A percentile compares a stretch with the other conserved stretches of the same genome.
phyloP scores from a whole-genome alignment of 2,329 filamentous ascomycete genomes.

The Aspergillus brasiliensis region DNA sequence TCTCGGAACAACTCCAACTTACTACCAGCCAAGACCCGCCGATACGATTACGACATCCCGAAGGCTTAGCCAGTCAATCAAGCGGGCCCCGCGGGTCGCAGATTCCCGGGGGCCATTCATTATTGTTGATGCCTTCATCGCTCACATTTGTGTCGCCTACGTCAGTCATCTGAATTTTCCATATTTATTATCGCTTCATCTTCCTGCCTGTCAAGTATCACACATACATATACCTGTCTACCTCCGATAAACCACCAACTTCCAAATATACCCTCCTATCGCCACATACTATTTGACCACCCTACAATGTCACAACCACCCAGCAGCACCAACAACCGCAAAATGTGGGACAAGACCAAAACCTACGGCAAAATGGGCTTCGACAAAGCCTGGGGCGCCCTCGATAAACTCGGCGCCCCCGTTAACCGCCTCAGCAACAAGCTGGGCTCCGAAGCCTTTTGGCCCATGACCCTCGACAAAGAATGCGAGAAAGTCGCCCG shows the following conservation, averaged over 20 bases:
- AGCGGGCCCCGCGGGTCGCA: background rate
- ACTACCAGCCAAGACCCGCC: too few species aligned
- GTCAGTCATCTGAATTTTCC: background rate
- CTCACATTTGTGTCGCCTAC: background rate
- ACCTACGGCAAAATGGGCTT: slow-evolving; percentile 63
- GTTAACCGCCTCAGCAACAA: slow-evolving; percentile 81
- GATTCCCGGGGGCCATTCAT: too few species aligned
- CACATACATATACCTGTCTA: background rate
- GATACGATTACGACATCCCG: background rate
- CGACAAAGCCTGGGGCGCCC: slow-evolving; percentile 68
- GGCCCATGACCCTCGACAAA: slow-evolving; percentile 80
- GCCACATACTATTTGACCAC: background rate
- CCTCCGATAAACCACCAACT: too few species aligned
- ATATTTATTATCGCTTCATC: too few species aligned
- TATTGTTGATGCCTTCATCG: background rate
- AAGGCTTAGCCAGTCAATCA: background rate
- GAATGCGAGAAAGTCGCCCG: slow-evolving; percentile 89
- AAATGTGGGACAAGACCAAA: slow-evolving; percentile 39
- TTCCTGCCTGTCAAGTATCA: background rate
- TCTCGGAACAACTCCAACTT: too few species aligned
- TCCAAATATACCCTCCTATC: background rate
- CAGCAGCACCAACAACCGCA: background rate
- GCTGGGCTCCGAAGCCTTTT: slow-evolving; percentile 77
- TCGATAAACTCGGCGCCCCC: slow-evolving; percentile 70
- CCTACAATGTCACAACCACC: slow-evolving; percentile 8